Conservation (phyloP, 345 rosid genomes). For the Citrus sinensis region DVS_A1.0 CM039168.1:27554501-27555000, state of each 20-base stretch:
- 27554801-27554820: too few species aligned
- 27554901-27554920: conserved; percentile 89
- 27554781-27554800: background rate
- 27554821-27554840: background rate
- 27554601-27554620: background rate
- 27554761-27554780: conserved; percentile 41
- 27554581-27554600: background rate
- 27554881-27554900: conserved; percentile 96
- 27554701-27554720: conserved; percentile 96
- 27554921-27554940: conserved; percentile 74
- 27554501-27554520: too few species aligned
- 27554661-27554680: conserved; percentile 92
- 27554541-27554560: too few species aligned
- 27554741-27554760: conserved; percentile 86
- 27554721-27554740: conserved; percentile 89
- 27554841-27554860: background rate
- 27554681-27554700: conserved; percentile 94
- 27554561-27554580: background rate
- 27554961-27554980: conserved; percentile 73
- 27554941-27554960: conserved; percentile 73
- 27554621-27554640: conserved; percentile 97
- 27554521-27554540: too few species aligned
- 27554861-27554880: background rate
- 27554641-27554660: conserved; percentile 93
- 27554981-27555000: conserved; percentile 83